Evolutionary conservation across 768 basidiomycete genomes (phyloP).

Genomic region (Chalciporus pseudorubinellus): DNA sequence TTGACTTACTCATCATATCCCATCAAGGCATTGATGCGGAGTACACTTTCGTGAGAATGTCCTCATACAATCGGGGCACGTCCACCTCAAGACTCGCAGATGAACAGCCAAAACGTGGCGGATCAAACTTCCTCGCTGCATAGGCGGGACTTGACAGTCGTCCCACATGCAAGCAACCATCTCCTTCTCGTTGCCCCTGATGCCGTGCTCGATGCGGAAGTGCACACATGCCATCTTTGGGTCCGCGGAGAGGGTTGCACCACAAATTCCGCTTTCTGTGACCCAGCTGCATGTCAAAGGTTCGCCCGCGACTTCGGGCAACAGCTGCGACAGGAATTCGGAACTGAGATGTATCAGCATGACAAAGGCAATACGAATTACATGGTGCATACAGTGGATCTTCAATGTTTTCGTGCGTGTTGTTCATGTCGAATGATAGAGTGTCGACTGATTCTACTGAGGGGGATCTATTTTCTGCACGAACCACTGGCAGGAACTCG

Average conservation of each 20-base stretch:
- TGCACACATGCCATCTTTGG: conserved; percentile 9
- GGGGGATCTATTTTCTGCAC: background rate
- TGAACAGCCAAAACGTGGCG: conserved; percentile 20
- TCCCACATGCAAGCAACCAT: conserved; percentile 11
- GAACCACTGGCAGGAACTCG: background rate
- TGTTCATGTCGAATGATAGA: background rate
- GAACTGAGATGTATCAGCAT: background rate
- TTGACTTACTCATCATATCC: background rate
- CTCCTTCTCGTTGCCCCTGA: conserved; percentile 21
- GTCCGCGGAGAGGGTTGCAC: conserved; percentile 3
- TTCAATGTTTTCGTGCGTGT: background rate
- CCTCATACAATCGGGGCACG: conserved; percentile 11
- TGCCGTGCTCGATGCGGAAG: conserved; percentile 13
- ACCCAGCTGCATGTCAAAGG: conserved; percentile 14
- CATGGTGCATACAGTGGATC: background rate
- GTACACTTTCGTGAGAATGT: conserved; percentile 21
- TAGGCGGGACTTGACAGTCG: conserved; percentile 11
- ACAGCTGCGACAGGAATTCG: background rate
- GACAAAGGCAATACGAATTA: background rate
- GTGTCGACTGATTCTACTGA: background rate
- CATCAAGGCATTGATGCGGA: conserved; percentile 6
- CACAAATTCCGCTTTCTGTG: conserved; percentile 3
- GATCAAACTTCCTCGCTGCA: conserved; percentile 22
- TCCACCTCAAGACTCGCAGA: conserved; percentile 16
- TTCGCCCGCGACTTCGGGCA: background rate